Evolutionary conservation across 208 protist species (phyloP), one percentile per base, ranked within the genome.

Genomic region (Willaertia magna): DNA sequence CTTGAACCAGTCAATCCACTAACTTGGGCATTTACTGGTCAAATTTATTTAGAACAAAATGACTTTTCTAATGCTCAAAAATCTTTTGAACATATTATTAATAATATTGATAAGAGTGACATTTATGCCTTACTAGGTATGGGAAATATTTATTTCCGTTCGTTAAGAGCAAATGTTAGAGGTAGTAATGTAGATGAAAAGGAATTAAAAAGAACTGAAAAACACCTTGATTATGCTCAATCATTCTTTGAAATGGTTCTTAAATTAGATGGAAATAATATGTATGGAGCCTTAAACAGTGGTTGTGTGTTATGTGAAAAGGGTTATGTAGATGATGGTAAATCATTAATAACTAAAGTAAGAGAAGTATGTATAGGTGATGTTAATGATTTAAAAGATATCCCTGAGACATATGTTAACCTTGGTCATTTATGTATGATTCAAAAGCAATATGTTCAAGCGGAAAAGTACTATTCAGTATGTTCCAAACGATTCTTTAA

Each of bases 41-140:
- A 87, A 46, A 74, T 91, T 14, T 85, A 91, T 78, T 12, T 91
- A 7, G 42, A 86, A 2, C 87, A 90, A 74, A 74, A 87, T 4
- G 81, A 92, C n/a, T 91, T 74, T 85, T 59, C 81, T 26, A 30
- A 26, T 0, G 89, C 87, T 49, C 90, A 92, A 84, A 89, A 91
- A 59, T 84, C 81, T 14, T 92, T 91, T 74, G 89, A 91, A 67
- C 84, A 87, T 40, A 87, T 91, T 4, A 40, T 87, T 4, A 30
- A 86, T 4, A 81, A 75, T 12, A 46, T 46, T 52, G 55, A 81
- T 1, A 86, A 43, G 26, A 88, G 59, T 20, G 87, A 89, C 42
- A 47, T 34, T 52, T 85, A 90, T 20, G 40, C 46, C 2, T 11
- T 84, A 6, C 46, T 88, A 14, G 16, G 67, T 20, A 20, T 89